Base-by-base conservation (phyloP, 306 rosid genomes). In the Gastrolobium bilobum region DNA sequence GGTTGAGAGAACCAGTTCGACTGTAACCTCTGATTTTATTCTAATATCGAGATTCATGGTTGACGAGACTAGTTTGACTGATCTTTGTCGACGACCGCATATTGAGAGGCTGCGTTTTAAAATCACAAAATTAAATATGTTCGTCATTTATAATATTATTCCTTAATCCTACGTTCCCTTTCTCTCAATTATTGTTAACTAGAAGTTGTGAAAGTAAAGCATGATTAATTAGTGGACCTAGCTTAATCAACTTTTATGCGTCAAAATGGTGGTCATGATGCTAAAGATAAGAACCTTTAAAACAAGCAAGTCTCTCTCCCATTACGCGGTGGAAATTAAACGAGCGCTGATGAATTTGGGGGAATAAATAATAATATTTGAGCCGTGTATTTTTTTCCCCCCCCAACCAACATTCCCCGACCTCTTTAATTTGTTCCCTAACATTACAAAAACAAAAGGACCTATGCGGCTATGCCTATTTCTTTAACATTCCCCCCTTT, bases 1-100 rank as follows among this genome's bases (percentile, higher is more conserved):
- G 84, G 84, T 47, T 47, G 63, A 74, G 80, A 66, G 64, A 9
- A 74, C 56, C n/a, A 47, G 71, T 81, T 81, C 67, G 84, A 67
- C 80, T 75, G 47, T 40, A 57, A 30, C n/a, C 35, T 15, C 10
- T 4, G 75, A 71, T 77, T 57, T 82, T 56, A 70, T 64, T 82
- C 60, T 4, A 51, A 72, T 44, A 68, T 68, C 60, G 47, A 58
- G 10, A 79, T 60, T 62, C 29, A 48, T 60, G 81, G 64, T 71
- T 20, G 30, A 48, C 26, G 20, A 37, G 0, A 1, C 7, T 26
- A 30, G 30, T 70, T 77, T 82, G 70, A 77, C 82, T 39, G 53
- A 54, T 44, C 31, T 14, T 4, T 67, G 37, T 76, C 47, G 2
- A 60, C 81, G 2, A 60, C 81, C 77, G 68, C 33, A 43, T 54